Percentiles rank a stretch among this genome's conserved stretches.
phyloP scores from a whole-genome alignment of 1,284 basidiomycete genomes.

The Flammula alnicola region DNA sequence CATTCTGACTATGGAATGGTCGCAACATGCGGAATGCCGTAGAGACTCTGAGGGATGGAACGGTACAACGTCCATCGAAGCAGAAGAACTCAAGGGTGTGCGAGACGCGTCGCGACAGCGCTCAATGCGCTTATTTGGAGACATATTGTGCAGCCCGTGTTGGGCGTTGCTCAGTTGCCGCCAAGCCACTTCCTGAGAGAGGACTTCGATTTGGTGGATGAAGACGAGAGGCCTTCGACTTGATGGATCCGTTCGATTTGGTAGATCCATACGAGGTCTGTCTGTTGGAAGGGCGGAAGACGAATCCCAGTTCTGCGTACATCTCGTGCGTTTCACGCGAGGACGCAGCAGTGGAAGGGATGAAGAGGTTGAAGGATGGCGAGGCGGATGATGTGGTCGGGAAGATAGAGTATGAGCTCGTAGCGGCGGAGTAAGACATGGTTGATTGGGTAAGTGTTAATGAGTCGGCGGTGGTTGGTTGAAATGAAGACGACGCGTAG shows the following conservation, averaged over 20 bases:
- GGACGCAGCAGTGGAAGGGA: conserved; percentile 25
- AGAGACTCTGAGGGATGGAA: neutral
- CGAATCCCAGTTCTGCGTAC: conserved; percentile 35
- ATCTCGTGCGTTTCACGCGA: conserved; percentile 32
- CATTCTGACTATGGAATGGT: neutral
- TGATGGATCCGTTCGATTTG: conserved; percentile 11
- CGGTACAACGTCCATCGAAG: neutral
- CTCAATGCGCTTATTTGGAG: conserved; percentile 12
- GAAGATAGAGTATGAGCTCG: conserved; percentile 24
- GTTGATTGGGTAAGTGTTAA: neutral
- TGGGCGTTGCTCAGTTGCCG: conserved; percentile 12
- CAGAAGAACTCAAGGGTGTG: neutral
- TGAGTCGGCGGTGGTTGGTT: neutral
- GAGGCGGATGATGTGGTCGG: conserved; percentile 27
- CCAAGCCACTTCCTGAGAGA: conserved; percentile 27
- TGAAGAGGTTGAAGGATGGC: conserved; percentile 26
- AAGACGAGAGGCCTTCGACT: conserved; percentile 17
- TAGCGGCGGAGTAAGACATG: conserved; percentile 16
- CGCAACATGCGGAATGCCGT: neutral
- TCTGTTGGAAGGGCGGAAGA: conserved; percentile 35
- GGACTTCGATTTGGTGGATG: conserved; percentile 23
- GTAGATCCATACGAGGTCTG: conserved; percentile 14
- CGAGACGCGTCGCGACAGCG: conserved; percentile 5
- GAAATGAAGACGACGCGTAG: conserved; percentile 7
- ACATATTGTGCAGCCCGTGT: conserved; percentile 6